Percentiles rank a stretch among this genome's conserved stretches.
Conservation (phyloP, 257 asterid species). For the Striga asiatica region DNA sequence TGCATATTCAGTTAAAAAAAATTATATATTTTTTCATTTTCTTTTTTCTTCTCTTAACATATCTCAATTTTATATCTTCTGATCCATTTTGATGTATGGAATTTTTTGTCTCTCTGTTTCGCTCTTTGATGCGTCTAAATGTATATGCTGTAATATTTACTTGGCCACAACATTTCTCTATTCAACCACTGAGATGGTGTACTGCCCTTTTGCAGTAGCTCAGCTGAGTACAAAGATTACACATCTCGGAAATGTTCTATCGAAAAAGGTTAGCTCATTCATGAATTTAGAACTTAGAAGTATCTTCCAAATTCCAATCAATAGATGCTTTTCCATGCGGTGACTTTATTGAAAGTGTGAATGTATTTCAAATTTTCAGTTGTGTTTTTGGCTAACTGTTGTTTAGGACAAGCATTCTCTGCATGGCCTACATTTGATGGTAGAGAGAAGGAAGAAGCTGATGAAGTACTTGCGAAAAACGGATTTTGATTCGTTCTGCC, state of each 20-base stretch:
- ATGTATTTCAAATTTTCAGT: neutral
- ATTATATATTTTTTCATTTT: too few species aligned
- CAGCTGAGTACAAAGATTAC: conserved; percentile 71
- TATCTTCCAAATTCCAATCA: neutral
- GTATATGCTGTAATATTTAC: too few species aligned
- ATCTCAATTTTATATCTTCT: too few species aligned
- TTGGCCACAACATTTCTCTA: too few species aligned
- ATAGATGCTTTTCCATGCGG: neutral
- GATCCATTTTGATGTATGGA: too few species aligned
- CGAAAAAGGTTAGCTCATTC: conserved; percentile 42
- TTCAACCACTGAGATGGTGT: neutral
- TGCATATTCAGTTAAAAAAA: too few species aligned
- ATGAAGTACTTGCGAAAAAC: conserved; percentile 59
- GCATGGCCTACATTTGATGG: conserved; percentile 60
- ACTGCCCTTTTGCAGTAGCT: conserved; percentile 41
- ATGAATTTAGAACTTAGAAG: neutral
- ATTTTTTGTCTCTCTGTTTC: too few species aligned
- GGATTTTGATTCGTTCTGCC: conserved; percentile 66
- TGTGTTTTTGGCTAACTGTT: neutral
- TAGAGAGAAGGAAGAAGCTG: conserved; percentile 58
- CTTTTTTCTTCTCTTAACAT: too few species aligned
- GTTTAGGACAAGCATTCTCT: conserved; percentile 83
- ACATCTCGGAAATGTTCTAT: conserved; percentile 47
- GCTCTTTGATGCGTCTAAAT: neutral
- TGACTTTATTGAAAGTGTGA: too few species aligned